Evolutionary conservation across 805 yeast genomes (phyloP), one percentile per base, ranked within the genome.

Genomic region (Candida pseudoglaebosa): DNA sequence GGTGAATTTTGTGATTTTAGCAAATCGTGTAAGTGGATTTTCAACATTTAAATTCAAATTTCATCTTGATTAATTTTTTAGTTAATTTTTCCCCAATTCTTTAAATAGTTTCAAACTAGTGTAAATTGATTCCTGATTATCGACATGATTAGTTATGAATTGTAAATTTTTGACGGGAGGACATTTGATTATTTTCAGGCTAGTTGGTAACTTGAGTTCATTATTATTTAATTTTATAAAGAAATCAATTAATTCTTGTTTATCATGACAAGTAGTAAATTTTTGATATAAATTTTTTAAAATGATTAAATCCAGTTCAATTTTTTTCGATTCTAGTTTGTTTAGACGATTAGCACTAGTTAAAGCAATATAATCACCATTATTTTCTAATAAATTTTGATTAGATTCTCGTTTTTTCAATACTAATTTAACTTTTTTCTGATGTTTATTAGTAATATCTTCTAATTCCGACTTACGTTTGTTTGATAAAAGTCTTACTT

Each of bases 291-390:
- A 43, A 49, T 57, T 48, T 5, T 67, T 50, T 41, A 68, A 59
- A 36, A 57, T 48, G 8, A 48, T 44, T 24, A 67, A 61, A 41
- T 67, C 66, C 22, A 40, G 40, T 38, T 52, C 43, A 30, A 67
- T 65, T 17, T 46, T 40, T 5, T 41, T 37, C 29, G 49, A 54
- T 26, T 52, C 56, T 12, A 41, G 37, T 18, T 41, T 48, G 38
- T 65, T 53, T 22, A 67, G 48, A 19, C 65, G 50, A 24, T 57
- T 55, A 20, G 67, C 49, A 5, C 67, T 52, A 0, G 62, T 43
- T 33, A 68, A 56, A 7, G 69, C 53, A 24, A 62, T 48, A 40
- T 62, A 68, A 50, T 68, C 73, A 4, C 64, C 50, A 45, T 68
- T 65, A 2, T 38, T 28, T 32, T 28, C 31, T 4, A 38, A 28